Conservation (phyloP, 805 yeast genomes). For the Myxozyma lipomycoides region DNA sequence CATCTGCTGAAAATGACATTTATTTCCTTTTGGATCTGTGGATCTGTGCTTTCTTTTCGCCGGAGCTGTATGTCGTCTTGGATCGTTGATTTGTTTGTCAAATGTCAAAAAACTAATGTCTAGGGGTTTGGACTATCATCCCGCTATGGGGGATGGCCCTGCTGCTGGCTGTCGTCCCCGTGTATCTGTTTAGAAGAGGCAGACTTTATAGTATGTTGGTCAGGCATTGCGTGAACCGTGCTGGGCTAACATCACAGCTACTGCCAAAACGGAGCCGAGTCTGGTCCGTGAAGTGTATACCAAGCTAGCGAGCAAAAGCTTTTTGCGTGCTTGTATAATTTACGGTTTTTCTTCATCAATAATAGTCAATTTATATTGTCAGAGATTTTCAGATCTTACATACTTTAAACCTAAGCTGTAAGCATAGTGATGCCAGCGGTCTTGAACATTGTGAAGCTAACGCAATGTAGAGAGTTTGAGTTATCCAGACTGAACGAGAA, state of each 20-base stretch:
- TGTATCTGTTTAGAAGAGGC: slow-evolving; percentile 29
- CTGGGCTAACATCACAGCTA: slow-evolving; percentile 5
- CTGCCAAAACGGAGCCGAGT: slow-evolving; percentile 10
- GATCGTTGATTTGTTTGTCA: neutral
- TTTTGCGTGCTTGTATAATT: slow-evolving; percentile 4
- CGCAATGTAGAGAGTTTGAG: slow-evolving; percentile 27
- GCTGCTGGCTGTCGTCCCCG: slow-evolving; percentile 13
- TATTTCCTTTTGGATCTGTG: slow-evolving; percentile 5
- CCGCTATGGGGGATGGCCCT: slow-evolving; percentile 14
- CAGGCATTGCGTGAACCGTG: neutral
- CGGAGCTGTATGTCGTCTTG: slow-evolving; percentile 12
- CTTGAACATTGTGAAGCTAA: no score
- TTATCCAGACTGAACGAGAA: slow-evolving; percentile 23
- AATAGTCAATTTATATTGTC: slow-evolving; percentile 15
- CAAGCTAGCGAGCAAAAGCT: slow-evolving; percentile 6
- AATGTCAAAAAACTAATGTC: neutral
- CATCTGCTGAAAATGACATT: slow-evolving; percentile 17
- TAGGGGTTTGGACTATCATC: slow-evolving; percentile 13
- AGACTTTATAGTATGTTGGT: slow-evolving; percentile 24
- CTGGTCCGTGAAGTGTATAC: slow-evolving; percentile 7
- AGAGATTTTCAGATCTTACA: slow-evolving; percentile 11
- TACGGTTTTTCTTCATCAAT: slow-evolving; percentile 11
- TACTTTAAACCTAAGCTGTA: slow-evolving; percentile 19
- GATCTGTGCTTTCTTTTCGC: slow-evolving; percentile 6
- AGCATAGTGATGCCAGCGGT: neutral